These are phyloP conservation scores for Blastocystis sp. DNA, from an alignment of 352 stramenopile species.

Conservation along the genomic window DNA sequence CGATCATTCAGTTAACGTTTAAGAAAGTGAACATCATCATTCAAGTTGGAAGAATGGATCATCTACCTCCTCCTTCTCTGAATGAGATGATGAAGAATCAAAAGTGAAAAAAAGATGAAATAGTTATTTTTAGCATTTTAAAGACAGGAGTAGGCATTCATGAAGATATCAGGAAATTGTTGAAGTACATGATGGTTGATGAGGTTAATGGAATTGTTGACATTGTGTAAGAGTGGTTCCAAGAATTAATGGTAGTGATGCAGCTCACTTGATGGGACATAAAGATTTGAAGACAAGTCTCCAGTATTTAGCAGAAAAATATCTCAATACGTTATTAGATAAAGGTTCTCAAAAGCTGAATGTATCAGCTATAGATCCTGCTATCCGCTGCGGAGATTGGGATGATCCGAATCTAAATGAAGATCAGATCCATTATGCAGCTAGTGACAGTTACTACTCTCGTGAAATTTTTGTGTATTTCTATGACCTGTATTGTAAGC, in stretches of 20 bases:
- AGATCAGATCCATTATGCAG: constrained; percentile 34
- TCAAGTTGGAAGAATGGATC: constrained; percentile 25
- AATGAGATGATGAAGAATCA: constrained; percentile 43
- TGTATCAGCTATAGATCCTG: neutral
- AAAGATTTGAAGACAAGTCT: constrained; percentile 54
- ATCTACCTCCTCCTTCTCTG: constrained; percentile 35
- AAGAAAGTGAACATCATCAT: constrained; percentile 59
- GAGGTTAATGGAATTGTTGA: constrained; percentile 47
- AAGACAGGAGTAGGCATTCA: constrained; percentile 49
- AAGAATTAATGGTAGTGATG: neutral
- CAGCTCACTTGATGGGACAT: constrained; percentile 49
- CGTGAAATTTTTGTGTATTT: constrained; percentile 45
- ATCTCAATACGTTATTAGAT: neutral
- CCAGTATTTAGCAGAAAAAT: constrained; percentile 49
- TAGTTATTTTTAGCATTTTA: constrained; percentile 26
- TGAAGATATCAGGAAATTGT: constrained; percentile 18
- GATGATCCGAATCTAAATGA: neutral
- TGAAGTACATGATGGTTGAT: constrained; percentile 24
- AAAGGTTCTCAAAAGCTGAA: neutral
- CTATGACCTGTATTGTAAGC: neutral
- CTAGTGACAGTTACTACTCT: constrained; percentile 45
- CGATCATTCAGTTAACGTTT: constrained; percentile 51
- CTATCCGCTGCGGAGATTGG: constrained; percentile 52
- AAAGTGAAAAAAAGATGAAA: neutral
- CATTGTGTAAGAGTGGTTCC: neutral